phyloP scores from a whole-genome alignment of 208 protist genomes.

The Borovskyia barvae region DNA sequence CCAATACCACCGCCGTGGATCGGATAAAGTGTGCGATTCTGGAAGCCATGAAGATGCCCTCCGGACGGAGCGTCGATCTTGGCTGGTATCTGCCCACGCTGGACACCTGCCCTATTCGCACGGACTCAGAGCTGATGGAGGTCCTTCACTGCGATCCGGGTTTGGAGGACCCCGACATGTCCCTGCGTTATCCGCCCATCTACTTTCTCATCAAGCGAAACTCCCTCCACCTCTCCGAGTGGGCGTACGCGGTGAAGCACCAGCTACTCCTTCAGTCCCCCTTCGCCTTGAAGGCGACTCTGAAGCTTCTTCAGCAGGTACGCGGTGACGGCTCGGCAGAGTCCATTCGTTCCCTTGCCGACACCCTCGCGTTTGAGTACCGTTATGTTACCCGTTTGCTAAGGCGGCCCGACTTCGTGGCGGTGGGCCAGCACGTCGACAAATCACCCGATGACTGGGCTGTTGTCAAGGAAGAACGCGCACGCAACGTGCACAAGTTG shows the following conservation, averaged over 20 bases:
- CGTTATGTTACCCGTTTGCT: slow-evolving; percentile 62
- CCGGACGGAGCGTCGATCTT: slow-evolving; percentile 61
- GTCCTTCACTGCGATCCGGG: slow-evolving; percentile 81
- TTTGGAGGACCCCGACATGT: slow-evolving; percentile 65
- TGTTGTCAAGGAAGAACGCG: slow-evolving; percentile 48
- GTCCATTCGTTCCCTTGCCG: slow-evolving; percentile 55
- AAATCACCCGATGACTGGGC: slow-evolving; percentile 68
- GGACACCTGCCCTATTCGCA: slow-evolving; percentile 75
- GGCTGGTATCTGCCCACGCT: slow-evolving; percentile 88
- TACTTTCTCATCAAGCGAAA: slow-evolving; percentile 87
- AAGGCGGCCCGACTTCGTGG: slow-evolving; percentile 76
- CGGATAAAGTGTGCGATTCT: slow-evolving; percentile 43
- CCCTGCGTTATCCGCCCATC: slow-evolving; percentile 79
- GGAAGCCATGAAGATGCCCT: slow-evolving; percentile 52
- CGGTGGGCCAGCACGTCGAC: slow-evolving; percentile 75
- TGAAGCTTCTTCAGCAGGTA: slow-evolving; percentile 77
- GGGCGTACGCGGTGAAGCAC: slow-evolving; percentile 90
- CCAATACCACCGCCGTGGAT: slow-evolving; percentile 27
- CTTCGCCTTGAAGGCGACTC: slow-evolving; percentile 74
- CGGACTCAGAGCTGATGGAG: slow-evolving; percentile 71
- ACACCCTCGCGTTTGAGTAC: slow-evolving; percentile 76
- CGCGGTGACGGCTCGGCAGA: slow-evolving; percentile 75
- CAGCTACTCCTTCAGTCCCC: slow-evolving; percentile 87
- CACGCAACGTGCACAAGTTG: slow-evolving; percentile 63
- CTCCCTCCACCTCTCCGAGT: slow-evolving; percentile 81